These are phyloP conservation scores for Beta macrorhiza DNA, from an alignment of 179 eudicot genomes.

Conservation along the genomic window DNA sequence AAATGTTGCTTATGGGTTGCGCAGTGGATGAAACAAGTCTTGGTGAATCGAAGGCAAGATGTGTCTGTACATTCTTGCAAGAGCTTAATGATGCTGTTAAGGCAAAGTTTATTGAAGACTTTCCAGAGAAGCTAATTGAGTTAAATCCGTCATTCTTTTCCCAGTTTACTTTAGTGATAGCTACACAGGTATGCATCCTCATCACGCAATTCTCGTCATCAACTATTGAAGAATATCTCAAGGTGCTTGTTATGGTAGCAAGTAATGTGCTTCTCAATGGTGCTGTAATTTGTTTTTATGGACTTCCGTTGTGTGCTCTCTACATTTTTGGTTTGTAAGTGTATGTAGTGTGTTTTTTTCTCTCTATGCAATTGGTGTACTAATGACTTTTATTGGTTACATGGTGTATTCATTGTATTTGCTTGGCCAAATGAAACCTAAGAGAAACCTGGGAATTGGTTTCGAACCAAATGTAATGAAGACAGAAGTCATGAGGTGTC, in stretches of 20 bases:
- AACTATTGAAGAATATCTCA: background rate
- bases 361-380: background rate
- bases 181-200: slow-evolving; percentile 70
- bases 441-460: no score
- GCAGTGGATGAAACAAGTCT: slow-evolving; percentile 80
- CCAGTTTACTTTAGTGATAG: slow-evolving; percentile 85
- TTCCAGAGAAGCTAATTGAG: slow-evolving; percentile 73
- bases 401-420: background rate
- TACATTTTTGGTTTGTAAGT: background rate
- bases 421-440: background rate
- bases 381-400: slow-evolving; percentile 2
- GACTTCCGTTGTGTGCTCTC: background rate
- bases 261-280: background rate
- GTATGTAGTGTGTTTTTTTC: background rate
- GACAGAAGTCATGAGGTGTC: background rate
- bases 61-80: slow-evolving; percentile 83
- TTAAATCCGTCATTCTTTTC: slow-evolving; percentile 83
- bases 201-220: background rate
- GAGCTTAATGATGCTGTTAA: slow-evolving; percentile 97
- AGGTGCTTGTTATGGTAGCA: background rate
- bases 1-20: slow-evolving; percentile 15
- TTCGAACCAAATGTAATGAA: background rate
- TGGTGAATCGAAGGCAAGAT: slow-evolving; percentile 92
- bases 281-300: slow-evolving; percentile 1
- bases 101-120: slow-evolving; percentile 84